Evolutionary conservation across 1,284 basidiomycete species (phyloP).

Genomic region (Schizophyllum amplum): DNA sequence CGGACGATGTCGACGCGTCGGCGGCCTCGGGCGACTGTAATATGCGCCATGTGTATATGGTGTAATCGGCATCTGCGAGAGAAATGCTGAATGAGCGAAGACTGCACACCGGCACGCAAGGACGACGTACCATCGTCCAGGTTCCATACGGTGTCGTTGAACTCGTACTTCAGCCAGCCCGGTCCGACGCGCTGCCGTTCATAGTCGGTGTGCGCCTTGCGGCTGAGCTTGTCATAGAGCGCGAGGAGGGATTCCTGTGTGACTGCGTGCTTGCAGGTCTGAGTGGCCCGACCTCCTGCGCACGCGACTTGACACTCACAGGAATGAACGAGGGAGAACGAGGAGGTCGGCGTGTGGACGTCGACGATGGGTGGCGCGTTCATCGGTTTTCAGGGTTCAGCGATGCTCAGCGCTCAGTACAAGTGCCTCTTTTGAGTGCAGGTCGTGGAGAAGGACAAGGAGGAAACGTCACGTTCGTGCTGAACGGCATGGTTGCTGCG

Average conservation of each 20-base stretch:
- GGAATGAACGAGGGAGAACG: slow-evolving; percentile 67
- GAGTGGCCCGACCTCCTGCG: background rate
- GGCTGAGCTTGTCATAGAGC: slow-evolving; percentile 60
- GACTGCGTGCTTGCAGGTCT: slow-evolving; percentile 29
- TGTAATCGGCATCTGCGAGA: slow-evolving; percentile 63
- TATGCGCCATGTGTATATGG: slow-evolving; percentile 68
- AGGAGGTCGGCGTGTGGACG: slow-evolving; percentile 65
- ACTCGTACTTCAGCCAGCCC: slow-evolving; percentile 78
- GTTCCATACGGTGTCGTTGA: slow-evolving; percentile 67
- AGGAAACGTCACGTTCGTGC: no score
- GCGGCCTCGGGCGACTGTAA: slow-evolving; percentile 27
- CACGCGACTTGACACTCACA: slow-evolving; percentile 33
- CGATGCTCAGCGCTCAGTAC: slow-evolving; percentile 3
- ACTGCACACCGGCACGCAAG: background rate
- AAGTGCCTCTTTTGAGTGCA: background rate
- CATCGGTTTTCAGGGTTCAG: no score
- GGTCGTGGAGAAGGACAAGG: background rate
- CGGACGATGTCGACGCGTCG: slow-evolving; percentile 20
- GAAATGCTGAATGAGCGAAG: background rate
- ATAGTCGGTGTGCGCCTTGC: slow-evolving; percentile 51
- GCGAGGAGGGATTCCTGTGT: slow-evolving; percentile 54
- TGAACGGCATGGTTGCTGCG: background rate
- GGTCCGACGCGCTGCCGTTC: slow-evolving; percentile 51
- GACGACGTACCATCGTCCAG: slow-evolving; percentile 60
- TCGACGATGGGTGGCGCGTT: slow-evolving; percentile 36